phyloP scores from a whole-genome alignment of 805 yeast genomes.

The Candida awuae region DNA sequence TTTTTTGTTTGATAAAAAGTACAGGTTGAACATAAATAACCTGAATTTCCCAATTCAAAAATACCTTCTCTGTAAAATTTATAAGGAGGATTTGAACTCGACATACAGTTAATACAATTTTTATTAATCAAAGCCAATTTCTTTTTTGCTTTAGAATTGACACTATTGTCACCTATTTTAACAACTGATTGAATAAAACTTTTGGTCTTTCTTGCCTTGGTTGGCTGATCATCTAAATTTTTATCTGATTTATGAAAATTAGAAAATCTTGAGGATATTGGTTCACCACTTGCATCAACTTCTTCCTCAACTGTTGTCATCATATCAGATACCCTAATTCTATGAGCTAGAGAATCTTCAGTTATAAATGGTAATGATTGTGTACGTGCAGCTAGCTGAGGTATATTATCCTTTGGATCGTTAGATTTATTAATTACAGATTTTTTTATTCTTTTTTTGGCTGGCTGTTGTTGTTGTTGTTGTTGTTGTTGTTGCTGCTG shows the following conservation, averaged over 20 bases:
- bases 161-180: slow-evolving; percentile 21
- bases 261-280: slow-evolving; percentile 26
- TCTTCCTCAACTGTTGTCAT: slow-evolving; percentile 11
- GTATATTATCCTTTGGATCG: slow-evolving; percentile 10
- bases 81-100: slow-evolving; percentile 25
- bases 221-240: slow-evolving; percentile 18
- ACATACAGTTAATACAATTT: slow-evolving; percentile 28
- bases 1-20: slow-evolving; percentile 19
- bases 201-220: slow-evolving; percentile 25
- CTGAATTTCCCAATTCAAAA: slow-evolving; percentile 30
- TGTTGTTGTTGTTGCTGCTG: slow-evolving; percentile 9
- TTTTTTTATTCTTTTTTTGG: neutral
- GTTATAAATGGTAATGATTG: slow-evolving; percentile 30
- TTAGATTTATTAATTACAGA: neutral
- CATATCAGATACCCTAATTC: slow-evolving; percentile 26
- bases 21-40: slow-evolving; percentile 27
- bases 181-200: slow-evolving; percentile 27
- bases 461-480: slow-evolving; percentile 1
- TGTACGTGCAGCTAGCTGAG: slow-evolving; percentile 29
- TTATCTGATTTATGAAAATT: slow-evolving; percentile 23
- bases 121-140: slow-evolving; percentile 14
- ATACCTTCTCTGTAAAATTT: slow-evolving; percentile 28
- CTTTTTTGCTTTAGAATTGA: slow-evolving; percentile 1
- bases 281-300: slow-evolving; percentile 21
- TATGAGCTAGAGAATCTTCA: slow-evolving; percentile 27